Percentiles rank a stretch among this genome's conserved stretches.
These are phyloP conservation scores for Saururus chinensis DNA, from an alignment of 164 flowering plant genomes.

Conservation along the genomic window DNA sequence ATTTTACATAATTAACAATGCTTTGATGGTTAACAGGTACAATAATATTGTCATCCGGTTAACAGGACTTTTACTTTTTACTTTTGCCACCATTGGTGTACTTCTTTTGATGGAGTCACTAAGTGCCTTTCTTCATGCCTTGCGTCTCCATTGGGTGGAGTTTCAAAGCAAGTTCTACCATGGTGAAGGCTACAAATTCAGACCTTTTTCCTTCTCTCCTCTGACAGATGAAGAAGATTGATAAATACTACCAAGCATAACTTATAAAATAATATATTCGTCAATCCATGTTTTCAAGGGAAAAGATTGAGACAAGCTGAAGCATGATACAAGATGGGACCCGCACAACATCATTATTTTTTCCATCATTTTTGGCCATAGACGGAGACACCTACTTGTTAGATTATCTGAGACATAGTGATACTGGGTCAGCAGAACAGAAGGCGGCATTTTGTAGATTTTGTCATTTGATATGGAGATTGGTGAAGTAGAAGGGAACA, in stretches of 20 bases:
- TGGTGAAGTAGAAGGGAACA: not conserved
- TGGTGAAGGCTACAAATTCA: constrained; percentile 91
- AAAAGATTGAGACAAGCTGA: not conserved
- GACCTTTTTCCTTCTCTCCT: constrained; percentile 67
- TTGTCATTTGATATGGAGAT: not conserved
- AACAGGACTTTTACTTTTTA: constrained; percentile 65
- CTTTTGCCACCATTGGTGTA: constrained; percentile 79
- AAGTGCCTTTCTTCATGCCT: constrained; percentile 87
- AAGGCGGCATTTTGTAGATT: not conserved
- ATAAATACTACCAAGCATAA: constrained; percentile 5
- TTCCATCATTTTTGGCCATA: not conserved
- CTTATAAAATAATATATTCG: not conserved
- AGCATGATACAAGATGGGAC: constrained; percentile 4
- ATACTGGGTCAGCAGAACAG: not conserved
- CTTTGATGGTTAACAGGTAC: constrained; percentile 34
- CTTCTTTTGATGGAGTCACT: constrained; percentile 93
- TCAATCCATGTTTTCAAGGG: not conserved
- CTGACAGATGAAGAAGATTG: constrained; percentile 65
- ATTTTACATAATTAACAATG: not conserved
- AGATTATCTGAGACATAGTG: not conserved
- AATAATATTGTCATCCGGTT: constrained; percentile 56
- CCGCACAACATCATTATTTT: not conserved
- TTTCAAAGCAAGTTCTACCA: constrained; percentile 77
- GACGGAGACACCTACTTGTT: not conserved
- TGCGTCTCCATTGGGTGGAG: constrained; percentile 98